Evolutionary conservation across 306 rosid genomes (phyloP), one percentile per base, ranked within the genome.

Genomic region (Castanea sativa): DNA sequence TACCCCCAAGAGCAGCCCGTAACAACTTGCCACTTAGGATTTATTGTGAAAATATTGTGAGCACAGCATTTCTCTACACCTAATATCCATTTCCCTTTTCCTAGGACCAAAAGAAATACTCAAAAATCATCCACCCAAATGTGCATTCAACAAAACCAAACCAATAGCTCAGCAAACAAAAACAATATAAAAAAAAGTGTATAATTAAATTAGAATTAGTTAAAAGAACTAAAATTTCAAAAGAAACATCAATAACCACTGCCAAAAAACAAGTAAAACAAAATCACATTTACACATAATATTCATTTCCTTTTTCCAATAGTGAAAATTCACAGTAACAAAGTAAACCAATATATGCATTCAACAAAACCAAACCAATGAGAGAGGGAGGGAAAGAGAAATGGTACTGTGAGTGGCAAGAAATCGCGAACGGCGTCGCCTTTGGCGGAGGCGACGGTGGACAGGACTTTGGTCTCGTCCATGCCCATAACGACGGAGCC

Each of bases 341-440:
- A 41, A 7, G 0, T 41, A 2, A 41, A 41, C 45, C 45, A 41
- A 49, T 10, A 49, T 49, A 3, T 49, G 53, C 16, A 49, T 49
- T 49, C 53, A 49, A 49, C 16, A 49, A 49, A 49, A 49, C 16
- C 53, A 49, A 49, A 11, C 53, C 53, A 49, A 49, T 12, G 4
- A 49, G 15, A 49, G 0, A 10, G 53, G 11, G 45, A 38, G 45
- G 45, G 45, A 38, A 10, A 38, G 1, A 67, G 20, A 18, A 20
- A 11, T 2, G 57, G 35, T 91, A 95, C 99, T 6, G 99, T 91
- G 81, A 93, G 97, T 52, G 99, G 98, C 60, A 95, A 86, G 78
- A 95, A 95, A 80, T 95, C 99, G 20, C 91, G 91, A 82, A 75
- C 75, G 16, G 85, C 81, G 56, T 89, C 92, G 73, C 89, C 90